A percentile compares a stretch with the other conserved stretches of the same genome.
Conservation (phyloP, 2,329 filamentous ascomycete genomes). For the Penicillium capsulatum region DNA sequence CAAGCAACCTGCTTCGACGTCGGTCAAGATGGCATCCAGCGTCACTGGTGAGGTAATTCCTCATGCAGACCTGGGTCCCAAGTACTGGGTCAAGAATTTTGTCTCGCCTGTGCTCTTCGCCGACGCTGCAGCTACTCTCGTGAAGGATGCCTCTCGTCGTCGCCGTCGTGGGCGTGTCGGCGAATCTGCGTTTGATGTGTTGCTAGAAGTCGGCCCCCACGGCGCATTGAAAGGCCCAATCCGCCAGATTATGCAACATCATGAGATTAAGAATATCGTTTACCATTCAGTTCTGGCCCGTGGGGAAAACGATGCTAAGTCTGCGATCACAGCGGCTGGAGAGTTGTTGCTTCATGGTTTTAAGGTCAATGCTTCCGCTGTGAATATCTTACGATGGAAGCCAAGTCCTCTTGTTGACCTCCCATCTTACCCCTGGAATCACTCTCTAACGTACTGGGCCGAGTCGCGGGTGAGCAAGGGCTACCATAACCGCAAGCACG, state of each 20-base stretch:
- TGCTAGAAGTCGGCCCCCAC: constrained; percentile 25
- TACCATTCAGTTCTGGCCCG: constrained; percentile 16
- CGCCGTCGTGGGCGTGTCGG: background rate
- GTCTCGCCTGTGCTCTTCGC: constrained; percentile 35
- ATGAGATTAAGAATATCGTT: constrained; percentile 1
- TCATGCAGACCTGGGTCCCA: background rate
- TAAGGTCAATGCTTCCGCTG: constrained; percentile 15
- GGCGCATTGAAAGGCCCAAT: constrained; percentile 22
- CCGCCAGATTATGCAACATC: constrained; percentile 5
- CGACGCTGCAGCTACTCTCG: constrained; percentile 7
- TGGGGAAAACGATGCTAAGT: constrained; percentile 11
- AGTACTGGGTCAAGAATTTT: constrained; percentile 42
- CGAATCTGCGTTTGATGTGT: constrained; percentile 29
- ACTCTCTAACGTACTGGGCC: background rate
- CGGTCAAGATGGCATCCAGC: background rate
- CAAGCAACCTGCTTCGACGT: too few relatives aligned
- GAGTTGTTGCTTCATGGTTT: constrained; percentile 14
- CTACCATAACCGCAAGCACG: constrained; percentile 12
- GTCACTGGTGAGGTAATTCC: constrained; percentile 18
- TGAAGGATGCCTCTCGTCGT: constrained; percentile 10
- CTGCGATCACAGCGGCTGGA: background rate
- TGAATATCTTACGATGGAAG: constrained; percentile 6
- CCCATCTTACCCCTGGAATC: constrained; percentile 4
- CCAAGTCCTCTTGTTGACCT: background rate
- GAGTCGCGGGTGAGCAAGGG: background rate